Evolutionary conservation across 2,329 filamentous ascomycete genomes (phyloP).

Genomic region (Xylaria sp.): DNA sequence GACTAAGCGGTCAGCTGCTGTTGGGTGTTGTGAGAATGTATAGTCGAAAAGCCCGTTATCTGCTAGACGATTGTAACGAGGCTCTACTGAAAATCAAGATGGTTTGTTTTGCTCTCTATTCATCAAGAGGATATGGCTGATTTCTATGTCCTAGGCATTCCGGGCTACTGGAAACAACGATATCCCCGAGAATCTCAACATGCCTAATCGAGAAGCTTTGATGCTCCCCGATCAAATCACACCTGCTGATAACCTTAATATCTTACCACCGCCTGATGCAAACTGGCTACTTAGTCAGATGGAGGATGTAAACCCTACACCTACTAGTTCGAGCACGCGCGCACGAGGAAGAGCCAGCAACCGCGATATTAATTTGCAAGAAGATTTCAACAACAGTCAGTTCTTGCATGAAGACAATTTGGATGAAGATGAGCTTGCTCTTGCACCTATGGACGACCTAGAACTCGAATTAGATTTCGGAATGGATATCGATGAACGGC

Average conservation of each 20-base stretch:
- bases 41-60: slow-evolving; percentile 93
- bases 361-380: slow-evolving; percentile 74
- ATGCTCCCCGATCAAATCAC: slow-evolving; percentile 93
- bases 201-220: slow-evolving; percentile 85
- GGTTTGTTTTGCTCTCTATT: slow-evolving; percentile 61
- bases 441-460: slow-evolving; percentile 71
- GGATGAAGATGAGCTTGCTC: slow-evolving; percentile 66
- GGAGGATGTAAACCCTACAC: slow-evolving; percentile 67
- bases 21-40: slow-evolving; percentile 98
- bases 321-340: slow-evolving; percentile 66
- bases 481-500: slow-evolving; percentile 75
- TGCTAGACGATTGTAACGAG: slow-evolving; percentile 97
- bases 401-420: slow-evolving; percentile 76
- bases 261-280: slow-evolving; percentile 87
- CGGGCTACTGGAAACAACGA: slow-evolving; percentile 95
- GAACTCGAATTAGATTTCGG: slow-evolving; percentile 80
- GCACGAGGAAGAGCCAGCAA: slow-evolving; percentile 58
- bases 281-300: slow-evolving; percentile 83
- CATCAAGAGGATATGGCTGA: slow-evolving; percentile 48
- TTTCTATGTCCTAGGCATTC: slow-evolving; percentile 74
- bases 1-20: slow-evolving; percentile 91
- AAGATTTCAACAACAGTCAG: slow-evolving; percentile 79
- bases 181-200: slow-evolving; percentile 82
- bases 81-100: slow-evolving; percentile 98
- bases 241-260: slow-evolving; percentile 81